Evolutionary conservation across 2,329 filamentous ascomycete genomes (phyloP), one percentile per base, ranked within the genome.

Genomic region (Colletotrichum paranaense): DNA sequence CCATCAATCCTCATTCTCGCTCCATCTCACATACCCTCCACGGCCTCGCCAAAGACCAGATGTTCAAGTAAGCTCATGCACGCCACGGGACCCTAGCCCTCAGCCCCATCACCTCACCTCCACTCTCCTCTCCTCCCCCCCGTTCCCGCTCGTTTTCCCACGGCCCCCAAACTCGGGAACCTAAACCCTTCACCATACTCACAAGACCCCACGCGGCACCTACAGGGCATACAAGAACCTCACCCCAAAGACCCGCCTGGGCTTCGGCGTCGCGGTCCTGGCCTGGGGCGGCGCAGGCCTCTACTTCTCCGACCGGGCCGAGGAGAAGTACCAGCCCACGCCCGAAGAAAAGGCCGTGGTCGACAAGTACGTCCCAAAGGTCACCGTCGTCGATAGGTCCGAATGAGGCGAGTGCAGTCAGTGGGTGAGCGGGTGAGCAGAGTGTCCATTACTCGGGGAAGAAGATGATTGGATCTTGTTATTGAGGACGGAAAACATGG

Each of bases 241-340:
- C 67, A 85, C 92, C 4, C 89, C 92, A 22, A 92, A 89, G 77
- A 92, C 93, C 28, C 93, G 93, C 69, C 84, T 94, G 55, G 84
- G 92, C 60, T 87, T 97, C 75, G 95, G 95, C 77, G 81, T 91
- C 62, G 93, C 91, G 77, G 84, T 97, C 76, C 90, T 98, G 79
- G 90, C 90, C 42, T 98, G 95, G 90, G 94, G 94, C 16, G 84
- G 86, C 53, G 84, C 91, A 53, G 95, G 94, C 19, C 87, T 97
- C n/a, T 92, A 92, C 79, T 79, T 94, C 22, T 91, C 93, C 5
- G 93, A 96, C 79, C 87, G 87, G 70, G 91, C 92, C 19, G 95
- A 96, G 83, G 89, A 93, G 79, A 91, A 88, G 55, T 89, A 94
- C 81, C 91, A 89, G 52, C 90, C 95, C 1, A 92, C 91, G 1